Percentiles rank a stretch among this genome's conserved stretches.
phyloP scores from a whole-genome alignment of 2,329 filamentous ascomycete genomes.

The Ceratocystis huliohia region DNA sequence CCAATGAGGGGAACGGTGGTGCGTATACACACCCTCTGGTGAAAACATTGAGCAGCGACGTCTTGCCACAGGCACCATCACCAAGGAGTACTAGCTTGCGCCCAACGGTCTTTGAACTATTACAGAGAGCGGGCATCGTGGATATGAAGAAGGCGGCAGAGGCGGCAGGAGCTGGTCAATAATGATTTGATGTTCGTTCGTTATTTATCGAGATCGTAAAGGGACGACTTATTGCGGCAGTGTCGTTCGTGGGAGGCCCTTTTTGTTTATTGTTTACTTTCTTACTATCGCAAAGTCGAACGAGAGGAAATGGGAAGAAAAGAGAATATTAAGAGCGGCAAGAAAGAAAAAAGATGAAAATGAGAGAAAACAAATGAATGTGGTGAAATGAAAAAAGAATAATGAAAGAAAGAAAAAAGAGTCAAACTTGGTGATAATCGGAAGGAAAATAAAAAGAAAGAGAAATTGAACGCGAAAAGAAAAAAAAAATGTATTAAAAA shows the following conservation, averaged over 20 bases:
- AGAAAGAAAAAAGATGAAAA: constrained; percentile 11
- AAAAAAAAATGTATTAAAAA: not conserved
- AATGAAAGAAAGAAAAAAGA: constrained; percentile 4
- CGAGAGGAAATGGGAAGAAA: not conserved
- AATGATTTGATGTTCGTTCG: too few species aligned
- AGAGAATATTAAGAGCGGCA: not conserved
- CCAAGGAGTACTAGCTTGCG: constrained; percentile 93
- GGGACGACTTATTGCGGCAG: not conserved
- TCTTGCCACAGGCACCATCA: constrained; percentile 95
- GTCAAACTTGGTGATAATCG: not conserved
- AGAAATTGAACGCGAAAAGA: not conserved
- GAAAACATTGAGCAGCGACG: constrained; percentile 92
- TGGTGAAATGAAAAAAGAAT: constrained; percentile 9
- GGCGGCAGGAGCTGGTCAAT: too few species aligned
- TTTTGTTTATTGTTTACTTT: constrained; percentile 1
- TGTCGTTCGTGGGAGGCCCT: not conserved
- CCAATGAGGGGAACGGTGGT: too few species aligned
- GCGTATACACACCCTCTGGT: constrained; percentile 64
- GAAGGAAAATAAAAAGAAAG: not conserved
- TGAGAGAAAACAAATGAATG: constrained; percentile 12
- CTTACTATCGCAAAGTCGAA: not conserved
- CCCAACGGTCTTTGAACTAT: constrained; percentile 73
- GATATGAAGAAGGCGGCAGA: not conserved
- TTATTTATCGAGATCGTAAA: not conserved
- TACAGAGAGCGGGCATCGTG: constrained; percentile 37